Evolutionary conservation across 257 asterid genomes (phyloP).

Genomic region (Nicotiana benthamiana): DNA sequence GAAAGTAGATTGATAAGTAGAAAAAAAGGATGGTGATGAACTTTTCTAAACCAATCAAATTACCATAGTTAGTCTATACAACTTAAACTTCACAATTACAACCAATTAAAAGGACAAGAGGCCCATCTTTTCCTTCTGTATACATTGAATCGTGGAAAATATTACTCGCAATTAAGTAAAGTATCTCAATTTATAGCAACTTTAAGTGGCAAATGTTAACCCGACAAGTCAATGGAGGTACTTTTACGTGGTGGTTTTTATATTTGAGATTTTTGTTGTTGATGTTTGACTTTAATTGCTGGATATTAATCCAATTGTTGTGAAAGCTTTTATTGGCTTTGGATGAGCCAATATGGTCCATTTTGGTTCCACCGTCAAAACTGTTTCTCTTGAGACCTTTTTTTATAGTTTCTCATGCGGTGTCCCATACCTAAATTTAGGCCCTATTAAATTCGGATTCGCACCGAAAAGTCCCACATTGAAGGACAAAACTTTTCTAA

Average conservation of each 20-base stretch:
- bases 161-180: background rate
- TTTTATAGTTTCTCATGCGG: fast-evolving
- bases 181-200: background rate
- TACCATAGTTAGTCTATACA: too few relatives aligned
- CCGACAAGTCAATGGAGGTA: background rate
- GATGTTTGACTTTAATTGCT: background rate
- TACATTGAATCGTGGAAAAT: background rate
- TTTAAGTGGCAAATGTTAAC: background rate
- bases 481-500: fast-evolving
- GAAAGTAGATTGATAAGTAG: too few relatives aligned
- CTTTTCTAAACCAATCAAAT: too few relatives aligned
- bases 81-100: background rate
- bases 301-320: background rate
- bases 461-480: too few relatives aligned
- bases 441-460: too few relatives aligned
- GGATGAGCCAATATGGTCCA: background rate
- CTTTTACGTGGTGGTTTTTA: background rate
- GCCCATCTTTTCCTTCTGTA: background rate
- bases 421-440: too few relatives aligned
- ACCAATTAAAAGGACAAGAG: background rate
- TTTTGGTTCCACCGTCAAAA: background rate
- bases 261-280: background rate
- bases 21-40: too few relatives aligned
- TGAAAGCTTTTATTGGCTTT: background rate
- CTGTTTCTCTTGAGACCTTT: background rate